Conservation (phyloP, 164 flowering plant species). For the Vitis rotundifolia region DNA sequence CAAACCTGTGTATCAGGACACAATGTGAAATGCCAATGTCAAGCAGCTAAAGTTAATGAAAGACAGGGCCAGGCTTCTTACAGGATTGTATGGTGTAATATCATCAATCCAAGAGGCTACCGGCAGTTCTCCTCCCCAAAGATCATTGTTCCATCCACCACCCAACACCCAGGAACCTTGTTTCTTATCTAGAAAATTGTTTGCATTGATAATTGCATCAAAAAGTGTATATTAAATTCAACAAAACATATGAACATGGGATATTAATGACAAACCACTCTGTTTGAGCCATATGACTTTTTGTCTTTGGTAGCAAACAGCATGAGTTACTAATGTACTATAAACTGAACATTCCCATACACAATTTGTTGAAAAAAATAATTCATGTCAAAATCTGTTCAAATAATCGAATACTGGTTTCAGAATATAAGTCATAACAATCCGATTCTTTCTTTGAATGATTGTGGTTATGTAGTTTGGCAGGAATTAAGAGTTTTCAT, state of each 20-base stretch:
- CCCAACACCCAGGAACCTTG: constrained; percentile 85
- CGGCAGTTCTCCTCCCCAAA: constrained; percentile 92
- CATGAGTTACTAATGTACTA: too few relatives aligned
- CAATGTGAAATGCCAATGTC: not conserved
- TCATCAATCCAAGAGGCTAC: constrained; percentile 87
- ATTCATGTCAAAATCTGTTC: too few relatives aligned
- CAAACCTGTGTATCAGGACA: constrained; percentile 57
- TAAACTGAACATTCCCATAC: too few relatives aligned
- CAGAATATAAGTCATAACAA: too few relatives aligned
- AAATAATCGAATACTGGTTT: too few relatives aligned
- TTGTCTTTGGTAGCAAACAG: too few relatives aligned
- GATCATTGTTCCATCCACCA: constrained; percentile 97
- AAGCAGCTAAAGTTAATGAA: not conserved
- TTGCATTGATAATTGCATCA: not conserved
- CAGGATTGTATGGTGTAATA: constrained; percentile 80
- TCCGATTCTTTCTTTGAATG: too few relatives aligned
- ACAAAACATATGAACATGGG: not conserved
- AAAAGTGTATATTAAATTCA: not conserved
- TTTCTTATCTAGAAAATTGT: constrained; percentile 40
- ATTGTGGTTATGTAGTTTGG: too few relatives aligned
- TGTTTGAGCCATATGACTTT: too few relatives aligned
- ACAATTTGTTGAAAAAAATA: too few relatives aligned
- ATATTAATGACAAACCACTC: too few relatives aligned
- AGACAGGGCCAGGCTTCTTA: constrained; percentile 27
- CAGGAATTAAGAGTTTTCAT: too few relatives aligned